phyloP scores from a whole-genome alignment of 2,329 filamentous ascomycete genomes.

The Exserohilum rostratum region DNA sequence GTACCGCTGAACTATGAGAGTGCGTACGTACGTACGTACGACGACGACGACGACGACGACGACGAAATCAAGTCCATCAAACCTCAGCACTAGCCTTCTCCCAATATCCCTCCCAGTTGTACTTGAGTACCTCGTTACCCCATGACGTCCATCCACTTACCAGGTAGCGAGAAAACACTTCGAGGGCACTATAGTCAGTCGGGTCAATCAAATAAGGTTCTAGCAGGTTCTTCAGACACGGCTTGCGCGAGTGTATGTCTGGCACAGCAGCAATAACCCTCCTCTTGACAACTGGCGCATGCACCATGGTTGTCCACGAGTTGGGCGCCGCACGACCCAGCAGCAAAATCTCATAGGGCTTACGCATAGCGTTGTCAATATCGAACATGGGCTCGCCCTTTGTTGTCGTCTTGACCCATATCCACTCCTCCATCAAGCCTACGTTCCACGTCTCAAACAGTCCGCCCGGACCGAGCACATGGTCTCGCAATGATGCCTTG shows the following conservation, averaged over 20 bases:
- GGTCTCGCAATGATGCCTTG: conserved; percentile 62
- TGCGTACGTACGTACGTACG: too few species aligned
- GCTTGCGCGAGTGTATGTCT: conserved; percentile 80
- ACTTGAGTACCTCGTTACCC: conserved; percentile 75
- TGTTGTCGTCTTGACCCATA: conserved; percentile 76
- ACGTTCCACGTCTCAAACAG: conserved; percentile 72
- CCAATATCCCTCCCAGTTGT: conserved; percentile 67
- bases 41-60: too few species aligned
- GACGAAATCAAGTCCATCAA: too few species aligned
- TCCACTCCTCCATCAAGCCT: conserved; percentile 71
- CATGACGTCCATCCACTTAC: conserved; percentile 79
- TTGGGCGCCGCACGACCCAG: conserved; percentile 56
- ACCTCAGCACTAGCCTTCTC: too few species aligned
- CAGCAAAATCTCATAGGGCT: conserved; percentile 77
- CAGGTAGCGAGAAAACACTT: conserved; percentile 77
- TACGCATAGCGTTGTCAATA: conserved; percentile 68
- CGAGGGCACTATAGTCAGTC: conserved; percentile 64
- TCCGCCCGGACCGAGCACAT: conserved; percentile 61
- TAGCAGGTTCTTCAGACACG: conserved; percentile 69
- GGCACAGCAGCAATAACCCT: conserved; percentile 73
- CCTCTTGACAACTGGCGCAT: conserved; percentile 45
- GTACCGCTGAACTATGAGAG: too few species aligned
- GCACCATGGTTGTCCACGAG: conserved; percentile 27
- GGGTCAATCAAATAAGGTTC: conserved; percentile 57
- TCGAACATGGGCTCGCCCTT: conserved; percentile 68